phyloP scores from a whole-genome alignment of 2,329 filamentous ascomycete genomes.

The Leptographium lundbergii region DNA sequence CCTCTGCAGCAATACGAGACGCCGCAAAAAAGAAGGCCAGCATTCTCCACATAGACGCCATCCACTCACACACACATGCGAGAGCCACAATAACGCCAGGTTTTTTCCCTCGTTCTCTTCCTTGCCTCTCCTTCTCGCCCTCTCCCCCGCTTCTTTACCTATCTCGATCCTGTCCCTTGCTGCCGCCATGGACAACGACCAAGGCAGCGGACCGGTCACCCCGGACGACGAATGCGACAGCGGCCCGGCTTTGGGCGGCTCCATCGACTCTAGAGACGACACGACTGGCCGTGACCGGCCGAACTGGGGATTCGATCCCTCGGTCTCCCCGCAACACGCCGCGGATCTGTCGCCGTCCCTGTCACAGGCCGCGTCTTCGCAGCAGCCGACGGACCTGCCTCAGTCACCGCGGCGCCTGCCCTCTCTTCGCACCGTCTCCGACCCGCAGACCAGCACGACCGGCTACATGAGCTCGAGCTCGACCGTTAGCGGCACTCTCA shows the following conservation, averaged over 20 bases:
- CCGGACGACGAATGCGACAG: conserved; percentile 31
- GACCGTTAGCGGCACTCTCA: conserved; percentile 68
- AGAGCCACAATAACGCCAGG: not conserved
- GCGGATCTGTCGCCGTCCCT: not conserved
- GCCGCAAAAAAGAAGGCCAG: not conserved
- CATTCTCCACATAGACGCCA: not conserved
- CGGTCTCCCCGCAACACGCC: not conserved
- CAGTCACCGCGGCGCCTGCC: conserved; percentile 24
- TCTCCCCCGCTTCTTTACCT: not conserved
- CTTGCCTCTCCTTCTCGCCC: not conserved
- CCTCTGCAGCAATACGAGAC: not conserved
- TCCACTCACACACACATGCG: not conserved
- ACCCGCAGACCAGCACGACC: conserved; percentile 33
- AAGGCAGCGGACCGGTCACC: conserved; percentile 28
- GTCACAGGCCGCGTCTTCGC: not conserved
- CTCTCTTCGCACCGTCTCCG: conserved; percentile 47
- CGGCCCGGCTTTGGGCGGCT: conserved; percentile 28
- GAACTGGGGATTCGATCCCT: not conserved
- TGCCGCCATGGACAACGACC: conserved; percentile 15
- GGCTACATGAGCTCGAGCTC: conserved; percentile 64
- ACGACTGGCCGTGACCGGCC: not conserved
- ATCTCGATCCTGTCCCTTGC: not conserved
- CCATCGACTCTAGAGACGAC: conserved; percentile 16
- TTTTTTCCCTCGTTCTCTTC: not conserved
- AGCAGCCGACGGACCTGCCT: not conserved